Base-by-base conservation (phyloP, 2,329 filamentous ascomycete genomes). In the Diplodia intermedia region DNA sequence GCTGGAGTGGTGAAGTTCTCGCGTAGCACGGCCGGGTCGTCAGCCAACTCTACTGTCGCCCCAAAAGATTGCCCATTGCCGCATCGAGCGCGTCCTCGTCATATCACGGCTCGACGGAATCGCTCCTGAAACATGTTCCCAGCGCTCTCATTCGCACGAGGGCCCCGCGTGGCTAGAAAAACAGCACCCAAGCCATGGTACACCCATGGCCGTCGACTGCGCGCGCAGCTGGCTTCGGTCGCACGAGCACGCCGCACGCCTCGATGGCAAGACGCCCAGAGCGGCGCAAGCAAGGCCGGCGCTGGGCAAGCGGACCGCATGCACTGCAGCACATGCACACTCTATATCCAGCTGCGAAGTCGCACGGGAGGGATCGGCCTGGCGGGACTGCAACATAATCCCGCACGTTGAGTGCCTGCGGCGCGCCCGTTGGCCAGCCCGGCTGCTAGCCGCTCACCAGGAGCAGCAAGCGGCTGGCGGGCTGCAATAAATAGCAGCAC, bases 131-230 rank as follows among this genome's bases (percentile, higher is more conserved):
- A 65, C 61, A 65, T 65, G 36, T 65, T 53, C 47, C 31, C 61
- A 38, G 61, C 61, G 49, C 61, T 65, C 47, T 26, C 36, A 65
- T 66, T 66, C 63, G 65, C 65, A 67, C 65, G 65, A 53, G 53
- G 54, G 61, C 23, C 47, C 66, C 55, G 55, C 55, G 66, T 67
- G 66, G 66, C 66, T 53, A 49, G 52, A 54, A 65, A 50, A 49
- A 65, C 61, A 65, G 53, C 49, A 50, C 40, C 61, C 29, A 29
- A 50, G 53, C 31, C 61, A 52, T 65, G 61, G 61, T 36, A 29
- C 49, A 65, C 47, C 61, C 61, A 53, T 54, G 61, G 61, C 52
- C 52, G 26, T 20, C 43, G 43, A 47, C 43, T 20, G 43, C 33
- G 49, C 61, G 29, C 57, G 49, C 61, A 53, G 61, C 65, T 57